Percentiles rank a stretch among this genome's conserved stretches.
Evolutionary conservation across 2,329 filamentous ascomycete species (phyloP).

Genomic region (Teratosphaeria gauchensis): DNA sequence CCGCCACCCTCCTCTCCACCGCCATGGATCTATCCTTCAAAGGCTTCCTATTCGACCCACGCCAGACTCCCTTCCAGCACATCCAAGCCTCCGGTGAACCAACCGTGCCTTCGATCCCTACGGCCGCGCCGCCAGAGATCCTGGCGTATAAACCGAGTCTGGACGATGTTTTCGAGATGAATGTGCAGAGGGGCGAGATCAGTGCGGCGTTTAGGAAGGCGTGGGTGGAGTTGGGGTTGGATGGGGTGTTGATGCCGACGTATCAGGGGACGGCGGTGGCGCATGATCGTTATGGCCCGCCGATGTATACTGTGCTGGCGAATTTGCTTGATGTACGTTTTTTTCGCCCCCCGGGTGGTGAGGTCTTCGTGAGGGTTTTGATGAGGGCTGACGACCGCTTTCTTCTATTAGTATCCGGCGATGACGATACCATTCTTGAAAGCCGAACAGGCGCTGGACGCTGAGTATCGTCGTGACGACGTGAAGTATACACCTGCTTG

Average conservation of each 20-base stretch:
- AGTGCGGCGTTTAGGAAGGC: conserved; percentile 33
- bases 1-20: conserved; percentile 15
- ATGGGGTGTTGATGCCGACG: conserved; percentile 43
- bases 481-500: conserved; percentile 19
- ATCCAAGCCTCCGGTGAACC: conserved; percentile 36
- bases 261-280: conserved; percentile 35
- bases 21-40: conserved; percentile 30
- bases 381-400: background rate
- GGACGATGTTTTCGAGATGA: conserved; percentile 35
- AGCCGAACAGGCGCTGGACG: conserved; percentile 28
- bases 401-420: conserved; percentile 2
- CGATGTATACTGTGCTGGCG: conserved; percentile 40
- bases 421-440: conserved; percentile 13
- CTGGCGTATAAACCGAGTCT: conserved; percentile 26
- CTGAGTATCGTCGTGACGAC: conserved; percentile 1
- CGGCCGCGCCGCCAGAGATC: conserved; percentile 22
- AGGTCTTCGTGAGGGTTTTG: no score
- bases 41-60: conserved; percentile 33
- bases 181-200: conserved; percentile 28
- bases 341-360: background rate
- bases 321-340: conserved; percentile 27
- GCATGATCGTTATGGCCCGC: conserved; percentile 42
- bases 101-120: conserved; percentile 31
- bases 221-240: conserved; percentile 36
- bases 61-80: conserved; percentile 23